Evolutionary conservation across 306 rosid species (phyloP).

Genomic region (Neltuma alba): DNA sequence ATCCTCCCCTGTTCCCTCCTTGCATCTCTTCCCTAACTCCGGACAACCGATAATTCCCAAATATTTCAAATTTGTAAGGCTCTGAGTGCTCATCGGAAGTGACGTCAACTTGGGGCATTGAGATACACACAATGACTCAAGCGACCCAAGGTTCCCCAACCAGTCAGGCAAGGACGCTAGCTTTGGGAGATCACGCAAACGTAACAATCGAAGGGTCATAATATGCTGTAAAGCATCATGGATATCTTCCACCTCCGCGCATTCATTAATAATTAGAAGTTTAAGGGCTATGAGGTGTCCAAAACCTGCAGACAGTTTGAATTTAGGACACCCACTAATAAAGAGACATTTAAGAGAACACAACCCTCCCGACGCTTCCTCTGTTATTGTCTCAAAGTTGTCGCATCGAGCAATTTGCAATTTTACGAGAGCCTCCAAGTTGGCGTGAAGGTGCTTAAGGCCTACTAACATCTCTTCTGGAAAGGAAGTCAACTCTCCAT

Average conservation of each 20-base stretch:
- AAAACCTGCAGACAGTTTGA: conserved; percentile 1
- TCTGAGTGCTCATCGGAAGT: too few species aligned
- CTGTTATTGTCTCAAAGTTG: not conserved
- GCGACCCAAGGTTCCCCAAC: conserved; percentile 28
- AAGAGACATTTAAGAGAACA: not conserved
- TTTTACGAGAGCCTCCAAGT: too few species aligned
- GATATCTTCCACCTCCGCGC: not conserved
- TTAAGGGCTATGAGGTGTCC: conserved; percentile 11
- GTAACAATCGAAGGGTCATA: not conserved
- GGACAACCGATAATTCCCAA: too few species aligned
- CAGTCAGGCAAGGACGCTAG: conserved; percentile 24
- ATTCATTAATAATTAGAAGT: accelerated
- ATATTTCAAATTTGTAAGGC: too few species aligned
- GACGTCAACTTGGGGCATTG: not conserved
- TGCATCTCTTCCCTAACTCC: too few species aligned
- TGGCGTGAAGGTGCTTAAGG: too few species aligned
- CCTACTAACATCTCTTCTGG: too few species aligned
- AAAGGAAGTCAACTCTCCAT: too few species aligned
- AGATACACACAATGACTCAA: not conserved
- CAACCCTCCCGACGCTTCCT: conserved; percentile 5
- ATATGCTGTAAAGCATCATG: conserved; percentile 30
- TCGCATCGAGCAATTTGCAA: too few species aligned
- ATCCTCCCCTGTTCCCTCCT: too few species aligned
- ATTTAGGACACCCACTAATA: not conserved
- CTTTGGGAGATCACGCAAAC: not conserved